A percentile compares a stretch with the other conserved stretches of the same genome.
Evolutionary conservation across 176 grass and related monocot genomes (phyloP).

Genomic region (Musa troglodytarum): DNA sequence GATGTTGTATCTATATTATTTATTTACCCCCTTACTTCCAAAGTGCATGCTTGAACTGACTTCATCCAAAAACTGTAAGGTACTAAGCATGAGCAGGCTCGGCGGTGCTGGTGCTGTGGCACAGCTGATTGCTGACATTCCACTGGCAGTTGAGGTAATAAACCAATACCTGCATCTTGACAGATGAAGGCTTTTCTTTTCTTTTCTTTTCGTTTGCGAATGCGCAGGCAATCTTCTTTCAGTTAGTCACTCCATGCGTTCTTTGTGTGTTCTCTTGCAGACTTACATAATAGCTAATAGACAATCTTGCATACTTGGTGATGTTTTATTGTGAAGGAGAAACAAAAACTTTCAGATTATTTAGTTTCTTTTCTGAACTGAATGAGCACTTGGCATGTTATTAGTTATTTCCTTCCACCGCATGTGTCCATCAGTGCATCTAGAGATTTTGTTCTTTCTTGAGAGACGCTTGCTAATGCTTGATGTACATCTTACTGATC

Average conservation of each 20-base stretch:
- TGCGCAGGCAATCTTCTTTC: not conserved
- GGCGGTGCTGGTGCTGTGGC: conserved; percentile 96
- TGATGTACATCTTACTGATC: not conserved
- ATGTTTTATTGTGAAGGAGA: not conserved
- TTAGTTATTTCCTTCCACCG: not conserved
- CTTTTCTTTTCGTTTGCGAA: not conserved
- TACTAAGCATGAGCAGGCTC: conserved; percentile 97
- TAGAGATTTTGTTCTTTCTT: not conserved
- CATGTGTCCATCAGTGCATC: too few relatives aligned
- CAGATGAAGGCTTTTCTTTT: not conserved
- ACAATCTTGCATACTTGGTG: too few relatives aligned
- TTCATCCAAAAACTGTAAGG: conserved; percentile 35
- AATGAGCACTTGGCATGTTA: not conserved
- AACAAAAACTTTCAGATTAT: not conserved
- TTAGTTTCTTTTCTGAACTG: not conserved
- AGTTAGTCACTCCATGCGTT: too few relatives aligned
- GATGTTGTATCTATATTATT: not conserved
- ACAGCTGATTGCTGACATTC: conserved; percentile 89
- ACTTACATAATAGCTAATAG: too few relatives aligned
- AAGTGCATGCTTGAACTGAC: not conserved
- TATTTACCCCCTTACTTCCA: not conserved
- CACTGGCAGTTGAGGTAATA: conserved; percentile 77
- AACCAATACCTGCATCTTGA: not conserved
- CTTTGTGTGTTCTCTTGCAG: too few relatives aligned
- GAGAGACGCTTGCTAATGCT: not conserved